phyloP scores from a whole-genome alignment of 306 rosid species.

The Corylus avellana region DNA sequence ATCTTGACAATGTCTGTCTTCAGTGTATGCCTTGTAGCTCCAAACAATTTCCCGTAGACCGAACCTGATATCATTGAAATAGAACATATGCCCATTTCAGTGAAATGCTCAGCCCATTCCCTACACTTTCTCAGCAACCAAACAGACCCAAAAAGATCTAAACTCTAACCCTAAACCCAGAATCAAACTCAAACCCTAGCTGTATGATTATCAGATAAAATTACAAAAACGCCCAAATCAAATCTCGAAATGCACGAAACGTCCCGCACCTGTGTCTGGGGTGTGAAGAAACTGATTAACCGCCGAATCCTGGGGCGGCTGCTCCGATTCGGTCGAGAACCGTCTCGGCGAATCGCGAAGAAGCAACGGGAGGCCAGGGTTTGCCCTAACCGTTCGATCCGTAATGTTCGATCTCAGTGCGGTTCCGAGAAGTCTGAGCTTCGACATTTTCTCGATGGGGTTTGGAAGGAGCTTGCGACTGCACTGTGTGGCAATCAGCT shows the following conservation, averaged over 20 bases:
- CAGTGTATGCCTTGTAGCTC: constrained; percentile 46
- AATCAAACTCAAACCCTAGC: not conserved
- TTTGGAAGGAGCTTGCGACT: not conserved
- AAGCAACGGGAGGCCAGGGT: constrained; percentile 29
- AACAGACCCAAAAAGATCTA: not conserved
- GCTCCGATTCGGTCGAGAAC: constrained; percentile 62
- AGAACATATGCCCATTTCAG: constrained; percentile 2
- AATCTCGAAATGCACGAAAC: not conserved
- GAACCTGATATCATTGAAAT: constrained; percentile 35
- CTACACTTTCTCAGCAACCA: constrained; percentile 4
- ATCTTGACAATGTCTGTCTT: constrained; percentile 68
- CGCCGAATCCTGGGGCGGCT: constrained; percentile 37
- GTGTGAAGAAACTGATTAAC: constrained; percentile 30
- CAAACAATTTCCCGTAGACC: constrained; percentile 50
- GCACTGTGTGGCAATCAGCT: not conserved
- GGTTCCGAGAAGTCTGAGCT: constrained; percentile 51
- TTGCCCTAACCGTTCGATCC: constrained; percentile 22
- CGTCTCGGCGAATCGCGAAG: constrained; percentile 30
- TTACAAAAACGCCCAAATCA: not conserved
- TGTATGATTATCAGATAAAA: not conserved
- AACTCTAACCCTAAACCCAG: constrained; percentile 1
- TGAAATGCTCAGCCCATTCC: too few relatives aligned
- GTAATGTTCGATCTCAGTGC: constrained; percentile 45
- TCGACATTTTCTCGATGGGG: constrained; percentile 30
- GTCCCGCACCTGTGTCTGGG: constrained; percentile 38